Evolutionary conservation across 2,329 filamentous ascomycete genomes (phyloP).

Genomic region (Curvularia lunata): DNA sequence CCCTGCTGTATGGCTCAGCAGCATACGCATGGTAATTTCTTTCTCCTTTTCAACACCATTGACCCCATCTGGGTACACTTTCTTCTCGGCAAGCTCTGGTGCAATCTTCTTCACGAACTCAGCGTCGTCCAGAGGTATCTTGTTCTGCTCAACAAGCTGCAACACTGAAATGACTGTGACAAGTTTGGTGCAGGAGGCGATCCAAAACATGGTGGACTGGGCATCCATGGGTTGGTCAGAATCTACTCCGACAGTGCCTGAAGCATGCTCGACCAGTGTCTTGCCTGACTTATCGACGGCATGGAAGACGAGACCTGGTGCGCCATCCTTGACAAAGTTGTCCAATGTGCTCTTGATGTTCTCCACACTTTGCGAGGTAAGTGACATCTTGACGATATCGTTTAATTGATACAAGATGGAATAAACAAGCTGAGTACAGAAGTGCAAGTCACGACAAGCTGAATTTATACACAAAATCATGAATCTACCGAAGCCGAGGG

Average conservation of each 20-base stretch:
- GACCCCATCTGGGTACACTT: conserved; percentile 47
- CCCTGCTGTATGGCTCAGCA: conserved; percentile 58
- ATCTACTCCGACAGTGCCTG: conserved; percentile 51
- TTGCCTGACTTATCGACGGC: conserved; percentile 55
- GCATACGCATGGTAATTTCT: conserved; percentile 59
- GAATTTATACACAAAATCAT: not conserved
- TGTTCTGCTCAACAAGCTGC: conserved; percentile 49
- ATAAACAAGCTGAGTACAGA: not conserved
- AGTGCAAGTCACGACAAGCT: not conserved
- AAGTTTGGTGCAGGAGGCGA: conserved; percentile 59
- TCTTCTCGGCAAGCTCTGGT: conserved; percentile 51
- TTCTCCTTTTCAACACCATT: conserved; percentile 48
- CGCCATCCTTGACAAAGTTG: conserved; percentile 39
- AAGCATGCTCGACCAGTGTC: conserved; percentile 50
- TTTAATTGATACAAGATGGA: not conserved
- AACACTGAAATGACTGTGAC: conserved; percentile 42
- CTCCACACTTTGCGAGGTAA: conserved; percentile 37
- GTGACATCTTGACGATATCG: conserved; percentile 32
- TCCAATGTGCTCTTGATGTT: conserved; percentile 49
- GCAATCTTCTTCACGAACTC: conserved; percentile 40
- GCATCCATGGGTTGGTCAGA: conserved; percentile 61
- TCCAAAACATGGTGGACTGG: conserved; percentile 64
- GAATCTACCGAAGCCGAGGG: not conserved
- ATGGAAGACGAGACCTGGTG: conserved; percentile 55
- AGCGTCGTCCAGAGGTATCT: conserved; percentile 45